Percentiles rank a stretch among this genome's conserved stretches.
Conservation (phyloP, 768 basidiomycete species). For the Mycena galericulata region DNA sequence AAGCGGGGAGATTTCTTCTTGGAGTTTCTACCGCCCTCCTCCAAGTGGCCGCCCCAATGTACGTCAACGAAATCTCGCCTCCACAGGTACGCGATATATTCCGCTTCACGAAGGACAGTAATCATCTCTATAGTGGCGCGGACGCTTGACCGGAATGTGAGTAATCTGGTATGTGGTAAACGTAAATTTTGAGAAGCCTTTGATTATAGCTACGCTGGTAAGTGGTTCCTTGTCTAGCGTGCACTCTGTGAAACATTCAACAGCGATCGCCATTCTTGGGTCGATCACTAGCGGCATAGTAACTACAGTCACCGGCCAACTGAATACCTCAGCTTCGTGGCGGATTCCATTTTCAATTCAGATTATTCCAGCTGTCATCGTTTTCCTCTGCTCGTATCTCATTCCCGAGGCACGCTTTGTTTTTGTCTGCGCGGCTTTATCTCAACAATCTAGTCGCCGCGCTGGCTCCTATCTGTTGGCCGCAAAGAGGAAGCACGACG, state of each 20-base stretch:
- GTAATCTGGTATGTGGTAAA: slow-evolving; percentile 39
- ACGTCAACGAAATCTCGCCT: slow-evolving; percentile 70
- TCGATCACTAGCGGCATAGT: slow-evolving; percentile 21
- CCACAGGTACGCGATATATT: slow-evolving; percentile 51
- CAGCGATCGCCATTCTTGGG: slow-evolving; percentile 23
- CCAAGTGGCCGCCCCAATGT: slow-evolving; percentile 58
- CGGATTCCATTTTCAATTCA: slow-evolving; percentile 28
- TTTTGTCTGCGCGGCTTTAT: neutral
- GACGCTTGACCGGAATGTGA: slow-evolving; percentile 62
- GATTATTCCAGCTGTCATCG: slow-evolving; percentile 25
- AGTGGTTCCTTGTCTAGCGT: slow-evolving; percentile 41
- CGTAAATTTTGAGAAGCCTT: neutral
- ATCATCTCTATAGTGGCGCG: slow-evolving; percentile 55
- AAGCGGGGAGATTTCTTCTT: slow-evolving; percentile 64
- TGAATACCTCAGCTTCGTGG: slow-evolving; percentile 26
- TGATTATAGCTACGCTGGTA: slow-evolving; percentile 49
- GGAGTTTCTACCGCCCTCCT: slow-evolving; percentile 65
- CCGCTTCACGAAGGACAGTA: neutral
- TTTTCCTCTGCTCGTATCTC: slow-evolving; percentile 44
- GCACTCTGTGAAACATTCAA: neutral
- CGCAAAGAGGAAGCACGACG: slow-evolving; percentile 60
- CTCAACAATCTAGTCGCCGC: slow-evolving; percentile 55
- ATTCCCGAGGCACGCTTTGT: slow-evolving; percentile 50
- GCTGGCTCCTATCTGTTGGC: slow-evolving; percentile 65
- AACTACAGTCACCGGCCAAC: slow-evolving; percentile 13